Evolutionary conservation across 2,329 filamentous ascomycete species (phyloP).

Genomic region (Penicillium sp.): DNA sequence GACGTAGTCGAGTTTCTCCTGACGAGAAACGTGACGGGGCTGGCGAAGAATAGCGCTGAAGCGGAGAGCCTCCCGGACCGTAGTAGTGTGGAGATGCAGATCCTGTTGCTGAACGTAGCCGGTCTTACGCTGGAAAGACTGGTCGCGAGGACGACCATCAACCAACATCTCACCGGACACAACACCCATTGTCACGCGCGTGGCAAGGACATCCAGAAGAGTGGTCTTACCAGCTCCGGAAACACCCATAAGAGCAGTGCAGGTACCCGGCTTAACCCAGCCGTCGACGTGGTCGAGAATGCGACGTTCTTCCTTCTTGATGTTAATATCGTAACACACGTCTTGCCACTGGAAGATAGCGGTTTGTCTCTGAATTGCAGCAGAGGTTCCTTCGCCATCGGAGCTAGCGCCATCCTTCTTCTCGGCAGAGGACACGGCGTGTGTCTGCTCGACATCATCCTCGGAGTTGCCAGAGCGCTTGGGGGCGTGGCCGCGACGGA

Average conservation of each 20-base stretch:
- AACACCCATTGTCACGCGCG: constrained; percentile 83
- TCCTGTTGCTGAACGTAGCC: constrained; percentile 94
- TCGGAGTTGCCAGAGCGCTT: constrained; percentile 18
- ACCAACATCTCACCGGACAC: constrained; percentile 86
- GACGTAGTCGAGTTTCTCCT: constrained; percentile 83
- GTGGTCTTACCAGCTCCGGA: constrained; percentile 95
- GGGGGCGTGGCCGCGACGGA: constrained; percentile 67
- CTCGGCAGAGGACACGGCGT: constrained; percentile 28
- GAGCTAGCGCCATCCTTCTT: constrained; percentile 35
- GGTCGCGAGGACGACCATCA: constrained; percentile 70
- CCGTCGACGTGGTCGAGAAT: constrained; percentile 85
- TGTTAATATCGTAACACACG: constrained; percentile 78
- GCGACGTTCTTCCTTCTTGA: constrained; percentile 72
- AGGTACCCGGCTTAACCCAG: constrained; percentile 88
- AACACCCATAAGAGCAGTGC: constrained; percentile 87
- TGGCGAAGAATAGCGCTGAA: constrained; percentile 87
- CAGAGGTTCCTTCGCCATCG: constrained; percentile 26
- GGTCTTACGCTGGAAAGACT: constrained; percentile 86
- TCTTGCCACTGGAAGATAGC: constrained; percentile 84
- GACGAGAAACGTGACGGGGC: constrained; percentile 67
- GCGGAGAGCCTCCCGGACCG: constrained; percentile 81
- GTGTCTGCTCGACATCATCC: constrained; percentile 31
- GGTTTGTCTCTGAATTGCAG: constrained; percentile 62
- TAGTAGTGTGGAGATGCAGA: constrained; percentile 78
- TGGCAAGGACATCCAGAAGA: constrained; percentile 79